These are phyloP conservation scores for Ambrosia hybrid DNA, from an alignment of 140 eudicot species.

Conservation along the genomic window DNA sequence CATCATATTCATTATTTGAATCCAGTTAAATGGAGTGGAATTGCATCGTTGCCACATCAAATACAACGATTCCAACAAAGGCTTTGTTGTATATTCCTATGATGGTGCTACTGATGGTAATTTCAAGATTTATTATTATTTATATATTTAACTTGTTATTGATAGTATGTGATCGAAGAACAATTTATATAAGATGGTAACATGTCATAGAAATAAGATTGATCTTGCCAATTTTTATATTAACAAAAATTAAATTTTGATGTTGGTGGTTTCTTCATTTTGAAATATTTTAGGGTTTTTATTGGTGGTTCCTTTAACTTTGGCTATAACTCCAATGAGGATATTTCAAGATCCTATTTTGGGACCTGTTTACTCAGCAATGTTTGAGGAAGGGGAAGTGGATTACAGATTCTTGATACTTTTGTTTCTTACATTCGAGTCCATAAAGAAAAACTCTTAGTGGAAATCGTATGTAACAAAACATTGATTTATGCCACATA, in stretches of 20 bases:
- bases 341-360: conserved; percentile 85
- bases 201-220: background rate
- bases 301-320: conserved; percentile 87
- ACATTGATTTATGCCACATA: background rate
- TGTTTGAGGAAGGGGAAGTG: conserved; percentile 88
- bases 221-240: background rate
- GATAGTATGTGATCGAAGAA: conserved; percentile 8
- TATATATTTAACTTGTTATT: background rate
- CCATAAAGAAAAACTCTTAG: conserved; percentile 69
- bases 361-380: conserved; percentile 81
- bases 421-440: conserved; percentile 77
- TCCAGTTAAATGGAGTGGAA: conserved; percentile 80
- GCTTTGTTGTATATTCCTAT: conserved; percentile 75
- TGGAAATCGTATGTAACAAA: conserved; percentile 85
- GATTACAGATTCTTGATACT: conserved; percentile 83
- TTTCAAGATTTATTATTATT: conserved; percentile 1
- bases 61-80: conserved; percentile 71
- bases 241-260: background rate
- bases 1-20: background rate
- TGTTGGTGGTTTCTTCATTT: background rate
- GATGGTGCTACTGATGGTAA: conserved; percentile 58
- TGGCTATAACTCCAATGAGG: conserved; percentile 98
- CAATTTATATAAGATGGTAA: background rate
- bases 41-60: conserved; percentile 82
- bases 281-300: conserved; percentile 49